Base-by-base conservation (phyloP, 2,329 filamentous ascomycete genomes). In the Cercospora zeae-maydis region DNA sequence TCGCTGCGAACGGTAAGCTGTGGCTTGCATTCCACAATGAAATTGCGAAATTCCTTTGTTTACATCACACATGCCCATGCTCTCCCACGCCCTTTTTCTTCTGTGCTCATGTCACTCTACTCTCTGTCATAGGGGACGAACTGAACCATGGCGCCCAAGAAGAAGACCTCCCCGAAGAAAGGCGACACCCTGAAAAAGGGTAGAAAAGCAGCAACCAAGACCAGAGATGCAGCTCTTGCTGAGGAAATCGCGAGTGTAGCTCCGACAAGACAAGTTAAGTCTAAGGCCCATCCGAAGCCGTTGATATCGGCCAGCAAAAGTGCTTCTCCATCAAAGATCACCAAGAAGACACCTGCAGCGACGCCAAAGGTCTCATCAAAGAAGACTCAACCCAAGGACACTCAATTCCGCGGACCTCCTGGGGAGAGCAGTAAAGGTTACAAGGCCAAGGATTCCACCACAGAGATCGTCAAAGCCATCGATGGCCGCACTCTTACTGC, bases 21-120 rank as follows among this genome's bases (percentile, higher is more conserved):
- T 19, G 19, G 34, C 55, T 58, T 31, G 49, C 65, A 67, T 67
- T 67, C 65, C 65, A 58, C 33, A 58, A 63, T 58, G 54, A 65
- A 27, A 65, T 67, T 67, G 59, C 53, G 37, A 51, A 60, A 59
- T 56, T 54, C 47, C 61, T 67, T 67, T 67, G 65, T 67, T 62
- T 63, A 65, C 62, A 53, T 61, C 30, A 10, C 45, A 24, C 14
- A 45, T 57, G 16, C 57, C 14, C 47, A 39, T 51, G 1, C 31
- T 49, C 16, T 19, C 52, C 14, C 13, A 37, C 8, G 11, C 42
- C 10, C 19, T 47, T 10, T 19, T 9, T 27, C 30, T 27, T 31
- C 21, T 10, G 54, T 24, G 4, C 30, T n/a, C 24, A 24, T 34
- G 10, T 42, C 31, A 16, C 16, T 27, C 11, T 9, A 6, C n/a